Evolutionary conservation across 305 asterid genomes (phyloP).

Genomic region (Solanum hybrid): DNA sequence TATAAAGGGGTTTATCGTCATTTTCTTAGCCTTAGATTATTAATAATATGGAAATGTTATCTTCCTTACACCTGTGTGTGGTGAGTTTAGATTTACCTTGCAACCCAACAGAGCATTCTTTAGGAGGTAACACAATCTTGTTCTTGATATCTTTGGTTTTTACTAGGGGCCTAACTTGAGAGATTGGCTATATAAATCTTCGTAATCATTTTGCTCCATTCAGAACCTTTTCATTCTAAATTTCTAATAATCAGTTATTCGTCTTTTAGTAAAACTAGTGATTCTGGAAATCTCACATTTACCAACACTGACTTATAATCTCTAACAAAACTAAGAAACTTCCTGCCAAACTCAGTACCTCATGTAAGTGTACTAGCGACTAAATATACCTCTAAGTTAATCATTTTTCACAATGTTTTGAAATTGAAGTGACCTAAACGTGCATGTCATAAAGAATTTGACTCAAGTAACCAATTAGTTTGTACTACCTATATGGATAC

Average conservation of each 20-base stretch:
- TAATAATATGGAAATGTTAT: neutral
- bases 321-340: neutral
- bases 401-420: neutral
- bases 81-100: neutral
- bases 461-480: neutral
- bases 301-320: neutral
- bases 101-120: neutral
- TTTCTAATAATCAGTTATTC: neutral
- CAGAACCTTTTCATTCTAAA: neutral
- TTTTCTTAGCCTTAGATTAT: neutral
- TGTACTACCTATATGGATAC: neutral
- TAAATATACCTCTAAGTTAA: neutral
- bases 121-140: neutral
- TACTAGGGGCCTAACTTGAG: neutral
- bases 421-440: neutral
- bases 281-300: neutral
- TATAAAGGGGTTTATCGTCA: neutral
- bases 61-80: neutral
- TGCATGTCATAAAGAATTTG: neutral
- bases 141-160: neutral
- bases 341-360: neutral
- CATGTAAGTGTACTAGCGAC: neutral
- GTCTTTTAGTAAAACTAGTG: neutral
- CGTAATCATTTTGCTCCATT: neutral
- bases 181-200: neutral